Percentiles rank a stretch among this genome's conserved stretches.
Conservation (phyloP, 495 filamentous ascomycete species). For the Aspergillus affinis region DNA sequence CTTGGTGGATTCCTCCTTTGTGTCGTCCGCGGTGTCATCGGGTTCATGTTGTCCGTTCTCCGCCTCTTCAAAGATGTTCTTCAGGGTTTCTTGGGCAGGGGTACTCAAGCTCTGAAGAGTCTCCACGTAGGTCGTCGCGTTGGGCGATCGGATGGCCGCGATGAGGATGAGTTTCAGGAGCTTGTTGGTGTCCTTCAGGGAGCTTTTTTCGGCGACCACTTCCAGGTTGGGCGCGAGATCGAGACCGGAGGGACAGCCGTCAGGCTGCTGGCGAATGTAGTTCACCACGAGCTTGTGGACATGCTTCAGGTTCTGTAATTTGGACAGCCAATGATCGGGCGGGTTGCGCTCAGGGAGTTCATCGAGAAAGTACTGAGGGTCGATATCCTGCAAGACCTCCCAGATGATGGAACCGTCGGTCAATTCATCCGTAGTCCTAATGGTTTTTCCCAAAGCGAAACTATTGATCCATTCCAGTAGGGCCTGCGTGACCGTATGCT, state of each 20-base stretch:
- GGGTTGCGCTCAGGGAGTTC: constrained; percentile 56
- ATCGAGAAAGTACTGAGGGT: constrained; percentile 66
- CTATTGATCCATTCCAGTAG: constrained; percentile 61
- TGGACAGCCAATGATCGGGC: constrained; percentile 50
- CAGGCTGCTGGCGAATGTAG: constrained; percentile 62
- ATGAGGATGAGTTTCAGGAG: constrained; percentile 64
- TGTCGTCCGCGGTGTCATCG: constrained; percentile 35
- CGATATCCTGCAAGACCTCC: constrained; percentile 65
- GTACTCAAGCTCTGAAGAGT: constrained; percentile 49
- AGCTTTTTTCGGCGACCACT: constrained; percentile 52
- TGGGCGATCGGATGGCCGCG: constrained; percentile 59
- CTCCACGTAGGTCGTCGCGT: constrained; percentile 53
- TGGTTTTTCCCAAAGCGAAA: constrained; percentile 47
- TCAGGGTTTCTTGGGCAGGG: constrained; percentile 46
- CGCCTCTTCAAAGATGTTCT: constrained; percentile 51
- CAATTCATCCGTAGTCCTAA: constrained; percentile 59
- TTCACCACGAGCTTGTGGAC: constrained; percentile 64
- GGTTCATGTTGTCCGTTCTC: constrained; percentile 42
- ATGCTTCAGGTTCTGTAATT: constrained; percentile 64
- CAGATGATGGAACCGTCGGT: constrained; percentile 73
- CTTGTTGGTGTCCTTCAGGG: constrained; percentile 48
- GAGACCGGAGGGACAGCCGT: constrained; percentile 49
- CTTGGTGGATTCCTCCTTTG: constrained; percentile 34
- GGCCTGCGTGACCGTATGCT: constrained; percentile 49
- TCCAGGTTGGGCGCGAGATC: constrained; percentile 57